These are phyloP conservation scores for Diplotaxis tenuifolia DNA, from an alignment of 345 rosid genomes.

Conservation along the genomic window DNA sequence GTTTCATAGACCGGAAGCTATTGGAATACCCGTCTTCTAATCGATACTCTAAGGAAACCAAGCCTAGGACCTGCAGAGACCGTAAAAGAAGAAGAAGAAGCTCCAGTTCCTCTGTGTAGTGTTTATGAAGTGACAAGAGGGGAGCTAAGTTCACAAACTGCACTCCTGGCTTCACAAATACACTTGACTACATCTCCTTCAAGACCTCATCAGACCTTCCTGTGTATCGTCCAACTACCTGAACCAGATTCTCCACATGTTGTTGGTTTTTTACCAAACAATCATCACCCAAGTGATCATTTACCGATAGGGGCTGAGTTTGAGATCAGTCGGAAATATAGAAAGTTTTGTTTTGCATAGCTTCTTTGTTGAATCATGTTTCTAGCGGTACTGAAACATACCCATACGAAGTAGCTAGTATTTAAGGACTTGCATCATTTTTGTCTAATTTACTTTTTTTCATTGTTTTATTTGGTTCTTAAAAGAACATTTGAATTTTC, in stretches of 20 bases:
- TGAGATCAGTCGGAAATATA: slow-evolving; percentile 46
- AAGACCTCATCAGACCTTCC: slow-evolving; percentile 53
- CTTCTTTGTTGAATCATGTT: background rate
- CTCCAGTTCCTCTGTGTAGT: slow-evolving; percentile 64
- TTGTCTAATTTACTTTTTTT: background rate
- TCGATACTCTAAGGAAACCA: no score
- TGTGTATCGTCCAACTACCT: slow-evolving; percentile 66
- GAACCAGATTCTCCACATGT: slow-evolving; percentile 56
- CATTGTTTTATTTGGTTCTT: background rate
- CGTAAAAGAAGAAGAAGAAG: slow-evolving; percentile 50
- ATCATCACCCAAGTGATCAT: slow-evolving; percentile 91
- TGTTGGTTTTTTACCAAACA: slow-evolving; percentile 69
- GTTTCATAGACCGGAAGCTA: no score
- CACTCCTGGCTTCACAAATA: slow-evolving; percentile 74
- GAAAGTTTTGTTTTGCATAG: no score
- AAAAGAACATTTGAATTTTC: background rate
- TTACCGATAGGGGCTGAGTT: slow-evolving; percentile 88
- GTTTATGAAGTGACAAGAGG: slow-evolving; percentile 64
- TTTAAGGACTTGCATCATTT: background rate
- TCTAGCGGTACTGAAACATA: background rate
- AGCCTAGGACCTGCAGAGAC: slow-evolving; percentile 18
- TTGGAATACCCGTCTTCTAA: no score
- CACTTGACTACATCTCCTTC: slow-evolving; percentile 84
- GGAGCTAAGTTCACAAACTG: slow-evolving; percentile 86
- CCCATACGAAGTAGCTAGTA: background rate